These are phyloP conservation scores for Melocanna baccifera DNA, from an alignment of 176 grass and related monocot genomes.

Conservation along the genomic window DNA sequence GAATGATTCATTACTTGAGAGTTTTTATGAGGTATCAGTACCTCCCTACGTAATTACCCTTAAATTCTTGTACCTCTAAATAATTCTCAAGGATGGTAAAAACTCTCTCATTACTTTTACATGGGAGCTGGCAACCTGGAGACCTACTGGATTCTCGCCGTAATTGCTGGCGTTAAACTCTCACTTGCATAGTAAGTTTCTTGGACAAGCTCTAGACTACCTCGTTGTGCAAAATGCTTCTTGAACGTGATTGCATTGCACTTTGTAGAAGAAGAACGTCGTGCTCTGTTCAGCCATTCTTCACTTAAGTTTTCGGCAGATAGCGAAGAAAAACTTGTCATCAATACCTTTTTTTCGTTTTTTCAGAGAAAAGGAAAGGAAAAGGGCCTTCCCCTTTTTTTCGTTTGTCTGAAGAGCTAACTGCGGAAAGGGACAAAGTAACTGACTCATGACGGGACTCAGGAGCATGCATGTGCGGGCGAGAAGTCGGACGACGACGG, in stretches of 20 bases:
- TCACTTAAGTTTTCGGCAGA: background rate
- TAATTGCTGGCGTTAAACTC: constrained; percentile 30
- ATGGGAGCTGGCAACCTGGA: background rate
- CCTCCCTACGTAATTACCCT: no score
- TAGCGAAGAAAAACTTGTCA: background rate
- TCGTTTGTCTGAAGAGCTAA: background rate
- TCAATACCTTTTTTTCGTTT: background rate
- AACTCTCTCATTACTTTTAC: background rate
- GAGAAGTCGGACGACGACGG: constrained; percentile 29
- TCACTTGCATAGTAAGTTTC: background rate
- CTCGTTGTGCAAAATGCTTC: background rate
- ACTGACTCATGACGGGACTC: constrained; percentile 21
- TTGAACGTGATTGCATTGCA: background rate
- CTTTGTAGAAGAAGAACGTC: background rate
- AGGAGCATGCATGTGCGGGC: constrained; percentile 51
- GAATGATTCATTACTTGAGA: background rate
- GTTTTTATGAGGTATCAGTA: no score
- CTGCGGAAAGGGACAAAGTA: constrained; percentile 31
- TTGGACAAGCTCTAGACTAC: background rate
- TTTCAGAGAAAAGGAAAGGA: background rate
- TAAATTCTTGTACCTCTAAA: no score
- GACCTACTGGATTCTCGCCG: constrained; percentile 17
- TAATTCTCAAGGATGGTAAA: no score
- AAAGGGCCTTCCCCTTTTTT: background rate
- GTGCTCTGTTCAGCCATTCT: background rate